phyloP scores from a whole-genome alignment of 2,329 filamentous ascomycete genomes.

The Trichoderma sp. region DNA sequence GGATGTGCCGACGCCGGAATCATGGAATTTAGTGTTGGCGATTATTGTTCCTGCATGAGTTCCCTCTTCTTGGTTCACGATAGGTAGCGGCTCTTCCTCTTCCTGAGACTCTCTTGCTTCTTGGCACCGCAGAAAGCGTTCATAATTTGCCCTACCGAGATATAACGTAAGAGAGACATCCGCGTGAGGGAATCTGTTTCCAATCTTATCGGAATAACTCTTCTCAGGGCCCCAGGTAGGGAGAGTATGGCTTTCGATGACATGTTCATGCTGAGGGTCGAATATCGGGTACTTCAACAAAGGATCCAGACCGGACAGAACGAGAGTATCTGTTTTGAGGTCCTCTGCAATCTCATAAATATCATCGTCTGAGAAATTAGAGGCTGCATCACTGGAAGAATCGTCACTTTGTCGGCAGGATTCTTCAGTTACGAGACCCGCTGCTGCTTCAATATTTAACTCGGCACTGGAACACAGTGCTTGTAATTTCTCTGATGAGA shows the following conservation, averaged over 20 bases:
- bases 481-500: neutral
- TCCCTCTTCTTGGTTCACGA: neutral
- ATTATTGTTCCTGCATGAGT: neutral
- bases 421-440: neutral
- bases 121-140: neutral
- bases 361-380: constrained; percentile 1
- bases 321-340: neutral
- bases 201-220: neutral
- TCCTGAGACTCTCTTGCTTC: neutral
- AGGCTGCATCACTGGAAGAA: neutral
- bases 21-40: neutral
- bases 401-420: neutral
- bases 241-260: rapidly evolving
- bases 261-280: neutral
- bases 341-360: constrained; percentile 6
- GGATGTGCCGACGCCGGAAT: neutral
- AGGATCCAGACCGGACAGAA: neutral
- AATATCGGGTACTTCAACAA: neutral
- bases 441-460: neutral
- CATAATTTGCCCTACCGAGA: neutral
- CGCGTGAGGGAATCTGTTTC: neutral
- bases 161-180: neutral
- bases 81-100: neutral
- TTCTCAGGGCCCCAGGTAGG: neutral
- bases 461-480: neutral